Base-by-base conservation (phyloP, 768 basidiomycete species). In the Termitomyces sp. region DNA sequence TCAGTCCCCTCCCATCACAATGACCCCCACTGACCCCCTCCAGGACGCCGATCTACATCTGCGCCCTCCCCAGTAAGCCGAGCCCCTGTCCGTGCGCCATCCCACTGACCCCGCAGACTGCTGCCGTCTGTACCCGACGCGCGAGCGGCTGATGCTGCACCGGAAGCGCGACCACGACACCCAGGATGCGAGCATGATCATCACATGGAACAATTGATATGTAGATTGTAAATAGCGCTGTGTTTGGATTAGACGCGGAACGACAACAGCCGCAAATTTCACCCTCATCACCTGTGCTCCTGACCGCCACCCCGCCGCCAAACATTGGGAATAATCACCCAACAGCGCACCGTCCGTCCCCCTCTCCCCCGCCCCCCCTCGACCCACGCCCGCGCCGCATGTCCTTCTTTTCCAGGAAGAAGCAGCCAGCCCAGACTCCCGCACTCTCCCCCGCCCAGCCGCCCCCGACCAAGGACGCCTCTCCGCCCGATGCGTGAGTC, bases 351-450 rank as follows among this genome's bases (percentile, higher is more conserved):
- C 62, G 45, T 26, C 56, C 56, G 26, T 50, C 64, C 18, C 53
- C 61, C 35, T 60, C 62, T 26, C 58, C 62, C 26, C 64, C 61
- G 3, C 51, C 36, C 18, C 18, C 38, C 30, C 0, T 20, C 32
- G 32, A 48, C 30, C 24, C 36, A 0, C 51, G 51, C 36, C 51
- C 79, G 73, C 81, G 85, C 72, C 87, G 87, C 84, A 93, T 93
- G 91, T 91, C 90, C 81, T 93, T 92, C 89, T 93, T 93, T 83
- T 87, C 84, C 45, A 82, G 89, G 82, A 91, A 86, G 86, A 92
- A 90, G 82, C 81, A 85, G 51, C 72, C 74, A 63, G 73, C 71
- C 24, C 79, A 79, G 63, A n/a, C n/a, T n/a, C n/a, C n/a, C n/a
- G n/a, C n/a, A n/a, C n/a, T n/a, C n/a, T n/a, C n/a, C n/a, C 72